These are phyloP conservation scores for Citrus unshiu DNA, from an alignment of 345 rosid species.

Conservation along the genomic window DNA sequence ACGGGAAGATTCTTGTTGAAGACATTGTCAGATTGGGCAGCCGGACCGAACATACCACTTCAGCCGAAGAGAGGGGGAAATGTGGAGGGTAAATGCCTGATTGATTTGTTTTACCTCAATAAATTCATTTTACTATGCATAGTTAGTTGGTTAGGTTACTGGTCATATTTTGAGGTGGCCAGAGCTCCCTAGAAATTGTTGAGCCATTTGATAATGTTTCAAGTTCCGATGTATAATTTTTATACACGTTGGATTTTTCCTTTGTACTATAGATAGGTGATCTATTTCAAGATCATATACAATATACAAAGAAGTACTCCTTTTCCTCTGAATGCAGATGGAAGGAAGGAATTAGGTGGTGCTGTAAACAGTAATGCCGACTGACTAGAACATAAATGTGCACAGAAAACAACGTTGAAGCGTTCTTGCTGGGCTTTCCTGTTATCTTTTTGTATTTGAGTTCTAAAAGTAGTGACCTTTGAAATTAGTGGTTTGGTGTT, in stretches of 20 bases:
- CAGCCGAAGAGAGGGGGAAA: slow-evolving; percentile 37
- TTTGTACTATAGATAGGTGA: background rate
- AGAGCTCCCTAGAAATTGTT: background rate
- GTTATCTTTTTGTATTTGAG: background rate
- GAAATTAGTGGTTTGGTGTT: background rate
- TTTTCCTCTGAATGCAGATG: background rate
- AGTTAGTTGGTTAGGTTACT: background rate
- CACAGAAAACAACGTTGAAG: background rate
- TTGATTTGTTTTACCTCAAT: background rate
- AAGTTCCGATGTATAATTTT: background rate
- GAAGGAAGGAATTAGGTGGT: background rate
- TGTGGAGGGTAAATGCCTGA: slow-evolving; percentile 1
- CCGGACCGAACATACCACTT: slow-evolving; percentile 44
- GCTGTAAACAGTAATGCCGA: background rate
- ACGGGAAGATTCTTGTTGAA: slow-evolving; percentile 93
- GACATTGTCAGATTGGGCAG: slow-evolving; percentile 87
- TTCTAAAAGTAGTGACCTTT: background rate
- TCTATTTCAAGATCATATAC: background rate
- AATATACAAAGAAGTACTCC: background rate
- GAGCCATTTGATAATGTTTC: no score
- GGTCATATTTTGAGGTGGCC: no score
- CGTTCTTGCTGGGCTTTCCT: background rate
- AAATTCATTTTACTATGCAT: background rate
- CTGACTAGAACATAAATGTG: background rate
- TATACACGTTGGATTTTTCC: background rate